Base-by-base conservation (phyloP, 2,329 filamentous ascomycete species). In the Alternaria conjuncta region DNA sequence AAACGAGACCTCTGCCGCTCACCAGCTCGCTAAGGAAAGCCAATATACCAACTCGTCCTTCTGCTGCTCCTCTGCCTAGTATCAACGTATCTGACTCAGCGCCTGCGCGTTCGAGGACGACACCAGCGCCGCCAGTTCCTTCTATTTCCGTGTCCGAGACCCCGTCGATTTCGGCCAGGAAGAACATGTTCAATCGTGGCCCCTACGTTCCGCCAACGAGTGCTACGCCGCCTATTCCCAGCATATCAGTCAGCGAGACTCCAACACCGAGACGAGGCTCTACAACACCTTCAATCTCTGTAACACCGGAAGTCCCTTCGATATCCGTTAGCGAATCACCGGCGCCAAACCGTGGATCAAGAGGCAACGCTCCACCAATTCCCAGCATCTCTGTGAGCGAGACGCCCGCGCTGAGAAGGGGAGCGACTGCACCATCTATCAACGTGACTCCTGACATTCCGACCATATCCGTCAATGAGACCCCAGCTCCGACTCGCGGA, bases 61-160 rank as follows among this genome's bases (percentile, higher is more conserved):
- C 65, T 23, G 44, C 63, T 32, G 43, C 72, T 32, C 61, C 75
- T 12, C 65, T 79, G 63, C 79, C 80, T 41, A 82, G 82, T 9
- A 87, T 89, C 69, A 85, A 84, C 68, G 71, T 86, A 12, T 83
- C 84, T 23, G 83, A 86, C 60, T 75, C 75, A 60, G 68, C 73
- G 63, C 51, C 74, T 61, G 51, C 70, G 51, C 71, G 70, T 64
- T 68, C 72, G 60, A 68, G 70, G 60, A 62, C 72, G 61, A 68
- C 73, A 69, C 67, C 75, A 64, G 59, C 69, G 50, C 62, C 51
- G 51, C 56, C 62, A 32, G 54, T 71, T n/a, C 70, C 70, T 5
- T 63, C 63, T 5, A 70, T 72, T 13, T 68, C 67, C 15, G 65
- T 70, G 53, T 64, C 68, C 28, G 74, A 75, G 54, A 71, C 75